Evolutionary conservation across 192 early-diverging fungal species (phyloP), one percentile per base, ranked within the genome.

Genomic region (Spizellomyces sp.): DNA sequence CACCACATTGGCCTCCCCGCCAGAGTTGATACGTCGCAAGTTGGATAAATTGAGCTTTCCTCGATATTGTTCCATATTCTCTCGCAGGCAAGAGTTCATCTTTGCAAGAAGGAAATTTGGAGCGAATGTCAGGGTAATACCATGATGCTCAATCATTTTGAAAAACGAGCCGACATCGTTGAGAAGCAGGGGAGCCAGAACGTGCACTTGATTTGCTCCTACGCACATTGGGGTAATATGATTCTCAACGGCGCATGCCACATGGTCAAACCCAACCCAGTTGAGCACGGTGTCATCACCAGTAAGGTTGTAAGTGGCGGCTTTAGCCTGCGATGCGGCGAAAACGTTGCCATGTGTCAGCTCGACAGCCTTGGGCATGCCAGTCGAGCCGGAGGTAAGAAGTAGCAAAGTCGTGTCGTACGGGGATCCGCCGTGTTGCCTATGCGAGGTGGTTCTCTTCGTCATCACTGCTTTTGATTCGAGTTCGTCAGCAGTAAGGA

Each of bases 321-420:
- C 6, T 58, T 58, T 58, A 41, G 22, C 57, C 6, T 58, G 21
- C 15, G 22, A 21, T 41, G 57, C 57, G 22, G 57, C 57, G 41
- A 58, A 36, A 41, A 58, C 6, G 21, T 21, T 58, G 57, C 41
- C 57, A 2, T 58, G 57, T 21, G 21, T 21, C 21, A 58, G 57
- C 14, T 21, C 22, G 4, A 58, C 57, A 58, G 57, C 57, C 41
- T 58, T 58, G 9, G 57, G 22, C 22, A 36, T 8, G 21, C 57
- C 57, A 36, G 57, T 58, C 57, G 57, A 58, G 57, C 57, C 57
- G 57, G 57, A 58, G 41, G 57, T 58, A 41, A 58, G 57, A 8
- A 58, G 57, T 5, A 58, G 57, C 7, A 58, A 41, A 41, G 57
- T 36, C 27, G 27, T 36, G 27, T 36, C 27, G 27, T 36, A 36